phyloP scores from a whole-genome alignment of 2,329 filamentous ascomycete species.

The Ophidiomyces ophidiicola region DNA sequence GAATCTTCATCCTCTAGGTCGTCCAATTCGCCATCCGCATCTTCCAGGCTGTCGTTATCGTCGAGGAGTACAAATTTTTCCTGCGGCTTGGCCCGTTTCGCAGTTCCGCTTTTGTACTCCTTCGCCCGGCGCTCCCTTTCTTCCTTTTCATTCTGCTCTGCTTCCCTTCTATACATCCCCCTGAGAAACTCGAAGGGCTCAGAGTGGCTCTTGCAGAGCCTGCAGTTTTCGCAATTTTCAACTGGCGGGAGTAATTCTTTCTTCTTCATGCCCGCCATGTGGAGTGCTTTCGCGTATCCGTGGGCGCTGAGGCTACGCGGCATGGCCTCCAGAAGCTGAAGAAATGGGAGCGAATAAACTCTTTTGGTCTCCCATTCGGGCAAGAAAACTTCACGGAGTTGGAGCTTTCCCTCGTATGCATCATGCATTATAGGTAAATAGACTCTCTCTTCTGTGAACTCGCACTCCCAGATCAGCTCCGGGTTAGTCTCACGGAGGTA shows the following conservation, averaged over 20 bases:
- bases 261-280: slow-evolving; percentile 1
- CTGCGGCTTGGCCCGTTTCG: neutral
- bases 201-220: neutral
- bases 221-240: neutral
- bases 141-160: neutral
- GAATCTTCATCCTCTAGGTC: neutral
- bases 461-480: slow-evolving; percentile 4
- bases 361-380: neutral
- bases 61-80: neutral
- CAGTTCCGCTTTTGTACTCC: neutral
- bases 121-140: neutral
- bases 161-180: neutral
- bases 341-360: neutral
- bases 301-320: neutral
- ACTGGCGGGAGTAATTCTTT: neutral
- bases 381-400: slow-evolving; percentile 2
- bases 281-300: neutral
- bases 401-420: neutral
- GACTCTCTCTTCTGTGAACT: neutral
- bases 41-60: neutral
- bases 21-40: neutral
- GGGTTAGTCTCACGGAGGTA: neutral
- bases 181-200: neutral
- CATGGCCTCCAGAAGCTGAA: neutral
- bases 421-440: neutral